Evolutionary conservation across 1,284 basidiomycete species (phyloP).

Genomic region (Melanopsichium pennsylvanicum): DNA sequence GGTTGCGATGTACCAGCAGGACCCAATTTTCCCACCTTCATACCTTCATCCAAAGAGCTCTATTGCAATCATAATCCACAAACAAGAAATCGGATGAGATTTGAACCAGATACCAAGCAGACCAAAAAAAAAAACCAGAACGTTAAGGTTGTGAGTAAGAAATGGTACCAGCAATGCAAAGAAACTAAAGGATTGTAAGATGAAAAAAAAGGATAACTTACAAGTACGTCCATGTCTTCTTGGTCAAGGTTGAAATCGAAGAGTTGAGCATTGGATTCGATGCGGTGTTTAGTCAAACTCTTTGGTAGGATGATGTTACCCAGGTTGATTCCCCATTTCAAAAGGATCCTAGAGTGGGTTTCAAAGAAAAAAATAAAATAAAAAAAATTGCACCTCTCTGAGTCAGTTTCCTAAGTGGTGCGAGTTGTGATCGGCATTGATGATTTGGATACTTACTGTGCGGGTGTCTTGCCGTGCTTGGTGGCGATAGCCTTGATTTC

Average conservation of each 20-base stretch:
- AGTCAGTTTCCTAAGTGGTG: too few relatives aligned
- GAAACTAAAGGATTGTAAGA: too few relatives aligned
- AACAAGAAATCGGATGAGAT: too few relatives aligned
- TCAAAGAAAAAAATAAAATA: not conserved
- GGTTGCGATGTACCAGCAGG: constrained; percentile 62
- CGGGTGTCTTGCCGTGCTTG: constrained; percentile 65
- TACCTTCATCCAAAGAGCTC: constrained; percentile 15
- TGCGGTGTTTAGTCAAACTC: constrained; percentile 61
- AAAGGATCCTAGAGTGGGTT: constrained; percentile 17
- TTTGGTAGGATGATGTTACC: constrained; percentile 64
- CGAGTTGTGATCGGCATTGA: too few relatives aligned
- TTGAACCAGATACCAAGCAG: too few relatives aligned
- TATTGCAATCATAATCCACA: too few relatives aligned
- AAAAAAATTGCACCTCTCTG: too few relatives aligned
- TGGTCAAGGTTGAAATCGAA: constrained; percentile 63
- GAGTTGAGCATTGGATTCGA: constrained; percentile 60
- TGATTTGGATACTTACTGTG: constrained; percentile 41
- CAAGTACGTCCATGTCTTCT: constrained; percentile 60
- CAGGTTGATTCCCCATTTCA: constrained; percentile 56
- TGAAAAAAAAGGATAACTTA: not conserved
- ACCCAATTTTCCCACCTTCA: constrained; percentile 63
- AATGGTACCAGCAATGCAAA: too few relatives aligned
- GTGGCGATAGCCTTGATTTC: constrained; percentile 63
- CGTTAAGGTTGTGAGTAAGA: too few relatives aligned
- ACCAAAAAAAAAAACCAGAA: too few relatives aligned